These are phyloP conservation scores for Phytophthora tentaculata DNA, from an alignment of 352 stramenopile species.

Conservation along the genomic window DNA sequence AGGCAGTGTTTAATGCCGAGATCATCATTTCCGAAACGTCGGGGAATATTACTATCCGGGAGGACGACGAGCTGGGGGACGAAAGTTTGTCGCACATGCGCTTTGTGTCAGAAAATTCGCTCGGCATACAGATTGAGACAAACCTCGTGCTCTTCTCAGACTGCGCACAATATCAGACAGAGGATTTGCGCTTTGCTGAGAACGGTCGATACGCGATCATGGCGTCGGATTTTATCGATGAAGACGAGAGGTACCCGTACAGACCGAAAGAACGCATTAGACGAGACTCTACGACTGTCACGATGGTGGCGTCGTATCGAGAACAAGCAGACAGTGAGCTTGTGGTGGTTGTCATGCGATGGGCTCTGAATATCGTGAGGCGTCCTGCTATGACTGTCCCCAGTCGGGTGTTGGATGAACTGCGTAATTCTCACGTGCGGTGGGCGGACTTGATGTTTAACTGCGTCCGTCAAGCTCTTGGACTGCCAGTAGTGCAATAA, in stretches of 20 bases:
- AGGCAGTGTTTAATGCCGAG: constrained; percentile 65
- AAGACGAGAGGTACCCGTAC: constrained; percentile 61
- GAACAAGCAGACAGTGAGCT: constrained; percentile 24
- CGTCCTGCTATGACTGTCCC: constrained; percentile 25
- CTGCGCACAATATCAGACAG: constrained; percentile 8
- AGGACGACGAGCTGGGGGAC: constrained; percentile 68
- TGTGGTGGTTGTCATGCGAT: constrained; percentile 38
- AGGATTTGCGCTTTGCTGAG: constrained; percentile 14
- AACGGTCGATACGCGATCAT: constrained; percentile 46
- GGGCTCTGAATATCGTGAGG: constrained; percentile 31
- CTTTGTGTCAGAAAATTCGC: constrained; percentile 41
- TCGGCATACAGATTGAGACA: constrained; percentile 42
- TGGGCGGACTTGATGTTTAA: constrained; percentile 42
- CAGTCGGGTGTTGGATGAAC: constrained; percentile 18
- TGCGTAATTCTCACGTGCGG: constrained; percentile 30
- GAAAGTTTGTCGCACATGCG: constrained; percentile 56
- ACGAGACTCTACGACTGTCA: constrained; percentile 46
- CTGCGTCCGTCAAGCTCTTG: constrained; percentile 20
- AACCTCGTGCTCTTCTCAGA: constrained; percentile 55
- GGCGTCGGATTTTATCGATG: constrained; percentile 55
- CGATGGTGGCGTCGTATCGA: constrained; percentile 42
- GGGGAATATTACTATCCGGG: constrained; percentile 73
- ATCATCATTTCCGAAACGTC: constrained; percentile 74
- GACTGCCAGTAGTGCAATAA: constrained; percentile 17
- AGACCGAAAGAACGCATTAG: constrained; percentile 49